Conservation (phyloP, 768 basidiomycete genomes). For the Fistulinella prunicolor region DNA sequence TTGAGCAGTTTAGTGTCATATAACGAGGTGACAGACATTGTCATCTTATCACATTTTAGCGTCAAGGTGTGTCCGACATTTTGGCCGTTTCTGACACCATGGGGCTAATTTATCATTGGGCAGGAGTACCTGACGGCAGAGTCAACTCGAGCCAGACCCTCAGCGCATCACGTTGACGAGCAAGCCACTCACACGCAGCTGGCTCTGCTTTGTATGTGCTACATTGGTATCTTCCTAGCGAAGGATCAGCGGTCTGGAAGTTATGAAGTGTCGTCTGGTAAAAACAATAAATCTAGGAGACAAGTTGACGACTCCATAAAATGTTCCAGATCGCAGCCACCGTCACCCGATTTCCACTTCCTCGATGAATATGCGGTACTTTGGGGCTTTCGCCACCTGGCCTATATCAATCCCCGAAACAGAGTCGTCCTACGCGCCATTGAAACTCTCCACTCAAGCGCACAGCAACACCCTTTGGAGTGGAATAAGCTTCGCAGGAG, state of each 20-base stretch:
- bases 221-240: slow-evolving; percentile 1
- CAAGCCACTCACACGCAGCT: slow-evolving; percentile 2
- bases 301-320: not conserved
- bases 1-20: slow-evolving; percentile 5
- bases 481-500: slow-evolving; percentile 3
- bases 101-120: not conserved
- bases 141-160: not conserved
- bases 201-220: slow-evolving; percentile 8
- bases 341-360: not conserved
- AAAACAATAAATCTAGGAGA: no score
- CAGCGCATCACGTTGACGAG: not conserved
- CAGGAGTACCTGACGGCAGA: slow-evolving; percentile 7
- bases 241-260: not conserved
- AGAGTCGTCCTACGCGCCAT: not conserved
- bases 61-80: slow-evolving; percentile 7
- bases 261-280: not conserved
- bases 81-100: not conserved
- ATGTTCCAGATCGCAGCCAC: not conserved
- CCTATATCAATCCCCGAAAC: not conserved
- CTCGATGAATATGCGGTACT: slow-evolving; percentile 5
- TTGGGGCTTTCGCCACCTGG: slow-evolving; percentile 5
- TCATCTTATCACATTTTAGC: slow-evolving; percentile 11
- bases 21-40: not conserved
- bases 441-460: not conserved
- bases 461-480: not conserved